These are phyloP conservation scores for Oryza glaberrima DNA, from an alignment of 176 grass and related monocot genomes.

Conservation along the genomic window DNA sequence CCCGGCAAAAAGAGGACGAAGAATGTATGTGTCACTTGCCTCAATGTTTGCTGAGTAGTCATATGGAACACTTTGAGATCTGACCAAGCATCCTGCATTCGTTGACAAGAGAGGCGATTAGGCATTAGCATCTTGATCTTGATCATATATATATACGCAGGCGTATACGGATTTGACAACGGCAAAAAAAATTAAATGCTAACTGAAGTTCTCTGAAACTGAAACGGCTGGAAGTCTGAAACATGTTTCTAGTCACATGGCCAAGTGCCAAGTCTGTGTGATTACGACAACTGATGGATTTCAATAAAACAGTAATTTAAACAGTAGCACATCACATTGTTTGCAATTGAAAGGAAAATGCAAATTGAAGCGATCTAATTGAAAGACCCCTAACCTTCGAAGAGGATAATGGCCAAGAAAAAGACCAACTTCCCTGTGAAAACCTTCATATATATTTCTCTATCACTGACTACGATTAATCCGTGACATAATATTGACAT, in stretches of 20 bases:
- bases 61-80: slow-evolving; percentile 49
- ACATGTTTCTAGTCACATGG: background rate
- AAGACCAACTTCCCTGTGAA: slow-evolving; percentile 25
- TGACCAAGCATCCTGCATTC: slow-evolving; percentile 35
- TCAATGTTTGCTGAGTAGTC: slow-evolving; percentile 70
- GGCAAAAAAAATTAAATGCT: no score
- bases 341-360: background rate
- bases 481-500: background rate
- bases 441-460: slow-evolving; percentile 37
- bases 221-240: background rate
- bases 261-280: background rate
- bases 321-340: background rate
- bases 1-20: background rate
- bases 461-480: background rate
- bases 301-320: background rate
- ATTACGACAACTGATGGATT: background rate
- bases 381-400: slow-evolving; percentile 36
- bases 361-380: background rate
- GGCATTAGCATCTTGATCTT: slow-evolving; percentile 26
- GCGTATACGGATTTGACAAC: background rate
- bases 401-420: slow-evolving; percentile 31
- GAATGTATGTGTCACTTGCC: slow-evolving; percentile 25
- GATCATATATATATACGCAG: background rate
- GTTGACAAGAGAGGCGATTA: background rate
- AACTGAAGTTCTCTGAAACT: background rate